Evolutionary conservation across 1,284 basidiomycete genomes (phyloP).

Genomic region (Stygiomarasmius scandens): DNA sequence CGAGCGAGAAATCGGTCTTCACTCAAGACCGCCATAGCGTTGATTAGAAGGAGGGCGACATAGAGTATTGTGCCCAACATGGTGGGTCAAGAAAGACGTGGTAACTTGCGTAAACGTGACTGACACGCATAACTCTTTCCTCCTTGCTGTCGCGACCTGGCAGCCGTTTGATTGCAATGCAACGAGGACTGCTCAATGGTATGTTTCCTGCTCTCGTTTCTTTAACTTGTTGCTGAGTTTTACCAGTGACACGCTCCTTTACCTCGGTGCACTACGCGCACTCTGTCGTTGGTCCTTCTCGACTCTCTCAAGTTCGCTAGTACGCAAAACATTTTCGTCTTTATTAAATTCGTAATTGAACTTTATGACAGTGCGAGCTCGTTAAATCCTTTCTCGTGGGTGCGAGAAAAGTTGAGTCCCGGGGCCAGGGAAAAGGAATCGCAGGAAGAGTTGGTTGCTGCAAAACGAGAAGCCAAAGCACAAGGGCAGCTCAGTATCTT

Average conservation of each 20-base stretch:
- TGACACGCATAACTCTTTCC: not conserved
- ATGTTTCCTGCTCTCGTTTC: not conserved
- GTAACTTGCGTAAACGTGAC: slow-evolving; percentile 15
- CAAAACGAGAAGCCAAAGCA: slow-evolving; percentile 53
- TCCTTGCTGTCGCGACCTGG: not conserved
- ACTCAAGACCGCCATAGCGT: slow-evolving; percentile 91
- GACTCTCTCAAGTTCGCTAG: slow-evolving; percentile 33
- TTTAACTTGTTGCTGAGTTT: not conserved
- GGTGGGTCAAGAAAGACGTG: slow-evolving; percentile 16
- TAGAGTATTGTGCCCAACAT: slow-evolving; percentile 73
- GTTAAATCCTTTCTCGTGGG: slow-evolving; percentile 63
- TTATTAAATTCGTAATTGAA: slow-evolving; percentile 4
- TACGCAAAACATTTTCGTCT: slow-evolving; percentile 26
- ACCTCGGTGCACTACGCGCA: slow-evolving; percentile 1
- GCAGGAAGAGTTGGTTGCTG: slow-evolving; percentile 51
- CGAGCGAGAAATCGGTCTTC: slow-evolving; percentile 94
- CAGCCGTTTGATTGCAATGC: slow-evolving; percentile 21
- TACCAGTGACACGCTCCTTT: slow-evolving; percentile 12
- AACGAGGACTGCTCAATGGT: slow-evolving; percentile 25
- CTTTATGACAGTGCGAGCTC: slow-evolving; percentile 38
- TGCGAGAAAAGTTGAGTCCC: slow-evolving; percentile 60
- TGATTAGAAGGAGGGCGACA: slow-evolving; percentile 81
- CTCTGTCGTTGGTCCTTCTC: slow-evolving; percentile 2
- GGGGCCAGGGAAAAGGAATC: slow-evolving; percentile 47
- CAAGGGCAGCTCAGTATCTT: slow-evolving; percentile 61